phyloP scores from a whole-genome alignment of 805 yeast genomes.

The Deakozyma indianensis region DNA sequence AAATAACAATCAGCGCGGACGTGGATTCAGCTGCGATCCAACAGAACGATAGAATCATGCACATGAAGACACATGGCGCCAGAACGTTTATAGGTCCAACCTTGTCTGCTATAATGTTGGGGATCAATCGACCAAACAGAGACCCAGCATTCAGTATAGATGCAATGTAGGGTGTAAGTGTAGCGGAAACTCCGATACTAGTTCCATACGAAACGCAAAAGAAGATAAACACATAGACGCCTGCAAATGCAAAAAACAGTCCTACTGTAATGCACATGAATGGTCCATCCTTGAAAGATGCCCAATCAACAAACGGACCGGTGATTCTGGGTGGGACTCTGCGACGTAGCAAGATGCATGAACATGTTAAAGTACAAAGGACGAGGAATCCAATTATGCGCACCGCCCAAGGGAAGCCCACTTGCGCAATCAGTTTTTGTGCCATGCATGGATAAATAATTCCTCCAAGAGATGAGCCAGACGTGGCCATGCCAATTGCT shows the following conservation, averaged over 20 bases:
- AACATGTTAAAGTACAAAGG: constrained; percentile 13
- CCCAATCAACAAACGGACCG: constrained; percentile 12
- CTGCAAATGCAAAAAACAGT: constrained; percentile 26
- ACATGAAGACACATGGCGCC: constrained; percentile 16
- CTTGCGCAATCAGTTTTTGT: constrained; percentile 21
- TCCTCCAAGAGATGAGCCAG: constrained; percentile 43
- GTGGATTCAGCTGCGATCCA: constrained; percentile 22
- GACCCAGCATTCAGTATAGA: constrained; percentile 23
- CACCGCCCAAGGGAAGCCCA: constrained; percentile 37
- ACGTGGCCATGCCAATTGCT: constrained; percentile 33
- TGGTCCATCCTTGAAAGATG: constrained; percentile 10
- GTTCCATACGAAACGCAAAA: constrained; percentile 20
- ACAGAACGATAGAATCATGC: constrained; percentile 19
- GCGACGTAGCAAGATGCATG: constrained; percentile 12
- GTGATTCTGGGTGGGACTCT: constrained; percentile 15
- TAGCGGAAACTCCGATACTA: constrained; percentile 10
- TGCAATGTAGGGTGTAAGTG: constrained; percentile 16
- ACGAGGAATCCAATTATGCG: constrained; percentile 30
- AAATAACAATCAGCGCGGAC: constrained; percentile 18
- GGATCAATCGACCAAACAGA: constrained; percentile 33
- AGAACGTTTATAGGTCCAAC: constrained; percentile 31
- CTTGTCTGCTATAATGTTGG: constrained; percentile 34
- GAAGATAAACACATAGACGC: constrained; percentile 20
- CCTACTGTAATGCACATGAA: constrained; percentile 9
- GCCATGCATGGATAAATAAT: constrained; percentile 31